These are phyloP conservation scores for Quercus glauca DNA, from an alignment of 306 rosid genomes.

Conservation along the genomic window DNA sequence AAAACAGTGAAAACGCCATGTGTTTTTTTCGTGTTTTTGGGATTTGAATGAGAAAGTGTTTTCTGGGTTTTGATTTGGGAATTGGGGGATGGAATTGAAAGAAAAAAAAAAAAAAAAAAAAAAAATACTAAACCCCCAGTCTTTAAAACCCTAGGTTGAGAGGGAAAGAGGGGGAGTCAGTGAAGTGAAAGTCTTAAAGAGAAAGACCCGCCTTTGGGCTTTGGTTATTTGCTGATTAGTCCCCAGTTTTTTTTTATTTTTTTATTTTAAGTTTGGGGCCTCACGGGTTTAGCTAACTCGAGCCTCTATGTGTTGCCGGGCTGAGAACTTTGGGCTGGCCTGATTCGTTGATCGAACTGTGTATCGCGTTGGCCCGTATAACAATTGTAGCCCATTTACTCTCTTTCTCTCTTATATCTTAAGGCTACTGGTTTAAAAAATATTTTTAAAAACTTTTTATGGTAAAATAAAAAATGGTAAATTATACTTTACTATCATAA, in stretches of 20 bases:
- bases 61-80: neutral
- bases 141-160: slow-evolving; percentile 61
- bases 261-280: neutral
- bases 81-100: slow-evolving; percentile 11
- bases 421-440: too few relatives aligned
- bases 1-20: slow-evolving; percentile 79
- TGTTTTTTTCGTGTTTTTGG: neutral
- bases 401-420: too few relatives aligned
- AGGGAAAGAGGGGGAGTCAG: slow-evolving; percentile 19
- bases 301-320: too few relatives aligned
- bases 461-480: too few relatives aligned
- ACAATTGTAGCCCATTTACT: too few relatives aligned
- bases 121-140: slow-evolving; percentile 7
- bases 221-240: neutral
- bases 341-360: too few relatives aligned
- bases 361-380: too few relatives aligned
- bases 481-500: too few relatives aligned
- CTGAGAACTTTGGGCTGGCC: too few relatives aligned
- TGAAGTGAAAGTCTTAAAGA: neutral
- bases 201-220: neutral
- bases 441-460: too few relatives aligned
- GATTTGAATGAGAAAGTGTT: neutral
- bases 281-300: neutral
- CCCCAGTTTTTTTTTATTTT: neutral
- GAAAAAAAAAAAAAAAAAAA: too few relatives aligned